A percentile compares a stretch with the other conserved stretches of the same genome.
Conservation (phyloP, 306 rosid genomes). For the Crotalaria pallida region DNA sequence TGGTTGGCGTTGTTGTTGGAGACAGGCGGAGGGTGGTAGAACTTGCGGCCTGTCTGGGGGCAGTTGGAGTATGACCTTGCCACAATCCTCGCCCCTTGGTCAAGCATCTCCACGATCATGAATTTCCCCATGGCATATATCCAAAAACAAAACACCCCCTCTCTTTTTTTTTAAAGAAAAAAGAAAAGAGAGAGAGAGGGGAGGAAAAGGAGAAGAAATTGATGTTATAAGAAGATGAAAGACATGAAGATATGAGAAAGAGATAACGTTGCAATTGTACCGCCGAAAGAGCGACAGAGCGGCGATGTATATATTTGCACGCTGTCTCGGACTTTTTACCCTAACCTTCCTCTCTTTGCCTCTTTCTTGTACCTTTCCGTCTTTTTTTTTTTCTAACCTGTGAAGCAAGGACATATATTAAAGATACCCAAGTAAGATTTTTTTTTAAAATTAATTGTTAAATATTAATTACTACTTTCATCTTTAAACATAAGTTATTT, state of each 20-base stretch:
- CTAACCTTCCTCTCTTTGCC: neutral
- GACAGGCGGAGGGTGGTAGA: constrained; percentile 56
- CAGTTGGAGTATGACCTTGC: constrained; percentile 56
- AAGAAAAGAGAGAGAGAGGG: neutral
- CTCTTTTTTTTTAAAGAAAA: neutral
- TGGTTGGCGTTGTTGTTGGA: constrained; percentile 25
- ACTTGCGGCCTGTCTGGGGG: constrained; percentile 64
- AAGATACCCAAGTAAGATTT: no score
- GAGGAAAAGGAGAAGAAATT: neutral
- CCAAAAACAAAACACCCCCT: neutral
- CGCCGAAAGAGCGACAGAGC: no score
- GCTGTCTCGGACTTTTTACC: neutral
- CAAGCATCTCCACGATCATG: constrained; percentile 56
- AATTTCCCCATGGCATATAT: constrained; percentile 39
- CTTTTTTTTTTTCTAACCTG: no score
- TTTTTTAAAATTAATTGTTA: no score
- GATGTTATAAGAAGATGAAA: neutral
- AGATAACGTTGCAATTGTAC: neutral
- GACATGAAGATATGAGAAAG: neutral
- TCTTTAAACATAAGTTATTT: no score
- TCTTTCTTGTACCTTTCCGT: neutral
- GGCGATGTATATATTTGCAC: neutral
- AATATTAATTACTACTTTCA: no score
- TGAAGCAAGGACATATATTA: no score
- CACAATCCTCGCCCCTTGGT: constrained; percentile 45